A percentile compares a stretch with the other conserved stretches of the same genome.
phyloP scores from a whole-genome alignment of 2,329 filamentous ascomycete species.

The Botrytis byssoidea region DNA sequence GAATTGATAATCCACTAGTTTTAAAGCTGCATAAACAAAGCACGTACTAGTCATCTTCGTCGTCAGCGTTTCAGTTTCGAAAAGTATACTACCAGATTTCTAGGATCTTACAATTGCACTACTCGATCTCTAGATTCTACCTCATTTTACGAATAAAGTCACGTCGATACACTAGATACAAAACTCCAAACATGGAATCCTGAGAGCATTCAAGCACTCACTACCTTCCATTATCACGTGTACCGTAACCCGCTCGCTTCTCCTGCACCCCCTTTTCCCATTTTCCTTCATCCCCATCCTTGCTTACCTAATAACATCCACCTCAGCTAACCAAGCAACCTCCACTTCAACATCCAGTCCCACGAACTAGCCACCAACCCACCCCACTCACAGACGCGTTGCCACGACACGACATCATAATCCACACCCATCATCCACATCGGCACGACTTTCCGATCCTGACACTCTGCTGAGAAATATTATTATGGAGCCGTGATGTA shows the following conservation, averaged over 20 bases:
- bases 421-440: not conserved
- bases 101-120: not conserved
- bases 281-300: not conserved
- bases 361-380: not conserved
- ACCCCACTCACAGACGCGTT: not conserved
- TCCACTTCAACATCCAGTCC: not conserved
- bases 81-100: not conserved
- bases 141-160: not conserved
- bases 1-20: not conserved
- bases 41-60: not conserved
- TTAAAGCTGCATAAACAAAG: not conserved
- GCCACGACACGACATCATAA: conserved; percentile 1
- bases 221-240: not conserved
- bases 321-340: not conserved
- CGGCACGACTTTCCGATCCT: not conserved
- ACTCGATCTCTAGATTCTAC: not conserved
- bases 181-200: not conserved
- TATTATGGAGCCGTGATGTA: not conserved
- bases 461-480: not conserved
- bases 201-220: not conserved
- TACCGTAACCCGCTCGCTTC: not conserved
- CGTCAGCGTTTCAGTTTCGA: not conserved
- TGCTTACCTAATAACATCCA: not conserved
- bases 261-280: not conserved
- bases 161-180: not conserved